Conservation (phyloP, 2,329 filamentous ascomycete species). For the Aspergillus tamarii region DNA sequence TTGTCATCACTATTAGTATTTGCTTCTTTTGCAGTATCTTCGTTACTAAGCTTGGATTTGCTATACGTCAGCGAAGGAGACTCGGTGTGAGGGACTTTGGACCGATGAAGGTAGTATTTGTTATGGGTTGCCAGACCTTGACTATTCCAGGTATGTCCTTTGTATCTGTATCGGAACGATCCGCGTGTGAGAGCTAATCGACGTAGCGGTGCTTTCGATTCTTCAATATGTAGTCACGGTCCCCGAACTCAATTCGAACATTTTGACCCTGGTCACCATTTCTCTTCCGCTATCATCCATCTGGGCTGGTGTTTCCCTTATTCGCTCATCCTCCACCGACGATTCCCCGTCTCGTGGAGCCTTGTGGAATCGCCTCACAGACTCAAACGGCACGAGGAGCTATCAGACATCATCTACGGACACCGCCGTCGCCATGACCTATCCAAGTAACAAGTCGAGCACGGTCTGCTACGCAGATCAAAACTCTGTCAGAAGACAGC, state of each 20-base stretch:
- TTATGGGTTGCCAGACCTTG: slow-evolving; percentile 70
- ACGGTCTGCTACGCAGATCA: slow-evolving; percentile 34
- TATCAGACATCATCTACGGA: slow-evolving; percentile 17
- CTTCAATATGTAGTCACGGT: slow-evolving; percentile 57
- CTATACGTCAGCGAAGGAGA: slow-evolving; percentile 58
- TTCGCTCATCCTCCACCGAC: slow-evolving; percentile 9
- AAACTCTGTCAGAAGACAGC: slow-evolving; percentile 17
- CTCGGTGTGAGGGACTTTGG: slow-evolving; percentile 65
- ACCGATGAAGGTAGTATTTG: slow-evolving; percentile 68
- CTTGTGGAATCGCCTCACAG: slow-evolving; percentile 32
- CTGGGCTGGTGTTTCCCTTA: slow-evolving; percentile 58
- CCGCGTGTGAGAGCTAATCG: not conserved
- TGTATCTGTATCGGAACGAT: no score
- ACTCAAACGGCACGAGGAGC: slow-evolving; percentile 16
- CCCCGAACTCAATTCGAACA: slow-evolving; percentile 58
- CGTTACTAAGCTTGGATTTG: slow-evolving; percentile 61
- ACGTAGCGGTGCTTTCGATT: slow-evolving; percentile 62
- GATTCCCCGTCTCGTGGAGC: slow-evolving; percentile 23
- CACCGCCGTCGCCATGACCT: slow-evolving; percentile 10
- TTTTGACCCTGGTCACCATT: slow-evolving; percentile 62
- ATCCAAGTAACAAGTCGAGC: slow-evolving; percentile 22
- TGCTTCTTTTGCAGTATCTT: slow-evolving; percentile 67
- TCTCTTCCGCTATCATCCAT: slow-evolving; percentile 68
- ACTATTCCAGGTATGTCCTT: slow-evolving; percentile 59
- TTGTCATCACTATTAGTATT: slow-evolving; percentile 59